These are phyloP conservation scores for Trichoderma erinaceum DNA, from an alignment of 495 filamentous ascomycete genomes.

Conservation along the genomic window DNA sequence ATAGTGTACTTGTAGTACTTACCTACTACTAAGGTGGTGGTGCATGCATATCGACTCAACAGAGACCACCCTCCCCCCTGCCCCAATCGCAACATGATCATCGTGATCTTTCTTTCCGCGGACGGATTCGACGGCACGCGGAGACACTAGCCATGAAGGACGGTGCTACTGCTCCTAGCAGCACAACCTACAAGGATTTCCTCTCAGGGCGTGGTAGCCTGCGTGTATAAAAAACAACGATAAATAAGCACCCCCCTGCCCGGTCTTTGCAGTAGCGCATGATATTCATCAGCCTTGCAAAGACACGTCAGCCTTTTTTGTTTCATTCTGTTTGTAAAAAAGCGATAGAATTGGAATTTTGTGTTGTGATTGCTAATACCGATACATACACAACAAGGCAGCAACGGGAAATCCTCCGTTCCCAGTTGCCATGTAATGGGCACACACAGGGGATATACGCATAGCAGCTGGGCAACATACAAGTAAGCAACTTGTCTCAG, in stretches of 20 bases:
- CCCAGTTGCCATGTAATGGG: background rate
- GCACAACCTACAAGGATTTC: background rate
- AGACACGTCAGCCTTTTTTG: conserved; percentile 4
- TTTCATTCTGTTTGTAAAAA: background rate
- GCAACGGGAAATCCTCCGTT: background rate
- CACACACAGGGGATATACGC: too few relatives aligned
- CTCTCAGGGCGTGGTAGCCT: background rate
- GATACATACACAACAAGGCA: too few relatives aligned
- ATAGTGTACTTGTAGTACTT: too few relatives aligned
- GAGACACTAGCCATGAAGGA: background rate
- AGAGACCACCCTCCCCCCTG: too few relatives aligned
- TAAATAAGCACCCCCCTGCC: background rate
- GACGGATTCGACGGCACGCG: background rate
- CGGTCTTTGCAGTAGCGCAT: background rate
- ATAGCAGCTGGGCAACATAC: background rate
- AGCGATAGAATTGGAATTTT: too few relatives aligned
- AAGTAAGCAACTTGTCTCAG: background rate
- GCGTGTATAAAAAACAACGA: background rate
- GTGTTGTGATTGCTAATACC: too few relatives aligned
- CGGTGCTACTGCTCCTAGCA: background rate
- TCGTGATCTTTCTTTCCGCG: background rate
- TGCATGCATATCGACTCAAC: too few relatives aligned
- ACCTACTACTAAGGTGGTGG: too few relatives aligned
- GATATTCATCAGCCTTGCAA: conserved; percentile 3
- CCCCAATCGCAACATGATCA: background rate